Percentiles rank a stretch among this genome's conserved stretches.
These are phyloP conservation scores for Microbotryum scabiosae DNA, from an alignment of 1,284 basidiomycete species.

Conservation along the genomic window DNA sequence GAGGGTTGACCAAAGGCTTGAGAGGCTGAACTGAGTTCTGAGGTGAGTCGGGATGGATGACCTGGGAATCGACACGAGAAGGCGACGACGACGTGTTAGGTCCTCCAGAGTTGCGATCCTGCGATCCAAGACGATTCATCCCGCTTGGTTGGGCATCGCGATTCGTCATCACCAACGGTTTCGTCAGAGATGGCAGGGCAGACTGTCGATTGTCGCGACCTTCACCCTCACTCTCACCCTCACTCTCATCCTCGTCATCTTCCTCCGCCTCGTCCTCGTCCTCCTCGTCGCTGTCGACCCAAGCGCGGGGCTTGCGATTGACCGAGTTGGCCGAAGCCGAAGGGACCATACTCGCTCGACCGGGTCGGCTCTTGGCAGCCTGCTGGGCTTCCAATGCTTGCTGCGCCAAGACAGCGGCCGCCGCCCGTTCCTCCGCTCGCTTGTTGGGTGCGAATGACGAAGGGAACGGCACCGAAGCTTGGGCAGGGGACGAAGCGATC, in stretches of 20 bases:
- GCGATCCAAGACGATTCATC: neutral
- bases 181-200: conserved; percentile 4
- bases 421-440: conserved; percentile 28
- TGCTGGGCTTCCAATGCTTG: conserved; percentile 19
- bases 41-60: neutral
- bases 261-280: conserved; percentile 28
- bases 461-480: conserved; percentile 10
- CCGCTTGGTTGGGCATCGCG: neutral
- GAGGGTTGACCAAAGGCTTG: conserved; percentile 31
- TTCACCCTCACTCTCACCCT: conserved; percentile 17
- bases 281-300: conserved; percentile 32
- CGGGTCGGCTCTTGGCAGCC: conserved; percentile 22
- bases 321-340: conserved; percentile 6
- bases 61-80: neutral
- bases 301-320: conserved; percentile 21
- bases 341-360: conserved; percentile 4
- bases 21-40: too few relatives aligned
- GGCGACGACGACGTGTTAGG: neutral
- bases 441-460: conserved; percentile 29
- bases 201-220: neutral
- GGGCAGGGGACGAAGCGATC: too few relatives aligned
- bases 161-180: conserved; percentile 1
- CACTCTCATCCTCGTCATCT: conserved; percentile 19
- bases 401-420: conserved; percentile 30
- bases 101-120: neutral